Percentiles rank a stretch among this genome's conserved stretches.
phyloP scores from a whole-genome alignment of 140 eudicot genomes.

The Flaveria floridana region DNA sequence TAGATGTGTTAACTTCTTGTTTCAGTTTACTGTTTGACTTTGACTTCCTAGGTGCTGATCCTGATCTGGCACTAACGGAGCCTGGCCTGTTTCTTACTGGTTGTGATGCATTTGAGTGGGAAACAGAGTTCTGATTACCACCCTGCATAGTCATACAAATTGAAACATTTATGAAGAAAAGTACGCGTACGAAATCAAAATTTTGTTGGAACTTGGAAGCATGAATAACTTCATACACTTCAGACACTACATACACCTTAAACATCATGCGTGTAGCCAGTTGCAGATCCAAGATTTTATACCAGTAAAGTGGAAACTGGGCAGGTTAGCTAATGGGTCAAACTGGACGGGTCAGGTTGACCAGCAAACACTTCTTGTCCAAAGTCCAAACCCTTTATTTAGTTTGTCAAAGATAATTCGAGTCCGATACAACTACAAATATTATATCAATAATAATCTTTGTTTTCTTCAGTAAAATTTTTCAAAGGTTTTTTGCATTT shows the following conservation, averaged over 20 bases:
- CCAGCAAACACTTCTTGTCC: neutral
- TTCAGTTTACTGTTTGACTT: conserved; percentile 39
- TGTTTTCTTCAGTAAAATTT: neutral
- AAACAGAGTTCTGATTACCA: conserved; percentile 42
- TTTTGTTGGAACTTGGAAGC: neutral
- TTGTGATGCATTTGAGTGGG: conserved; percentile 48
- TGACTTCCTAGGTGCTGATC: conserved; percentile 31
- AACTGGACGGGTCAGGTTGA: neutral
- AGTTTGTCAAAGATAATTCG: neutral
- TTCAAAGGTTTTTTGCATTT: neutral
- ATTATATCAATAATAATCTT: neutral
- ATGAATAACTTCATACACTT: neutral
- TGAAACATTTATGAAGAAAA: conserved; percentile 34
- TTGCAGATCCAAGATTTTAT: neutral
- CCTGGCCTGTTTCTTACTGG: conserved; percentile 35
- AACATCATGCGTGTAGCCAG: neutral
- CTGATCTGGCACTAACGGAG: conserved; percentile 9
- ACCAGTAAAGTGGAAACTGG: neutral
- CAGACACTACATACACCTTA: too few relatives aligned
- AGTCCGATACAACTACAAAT: neutral
- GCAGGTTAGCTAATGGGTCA: neutral
- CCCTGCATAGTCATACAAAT: conserved; percentile 47
- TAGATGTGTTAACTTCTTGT: conserved; percentile 29
- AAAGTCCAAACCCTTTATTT: neutral
- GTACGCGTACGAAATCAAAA: conserved; percentile 8